Evolutionary conservation across 768 basidiomycete genomes (phyloP).

Genomic region (Termitomyces sp.): DNA sequence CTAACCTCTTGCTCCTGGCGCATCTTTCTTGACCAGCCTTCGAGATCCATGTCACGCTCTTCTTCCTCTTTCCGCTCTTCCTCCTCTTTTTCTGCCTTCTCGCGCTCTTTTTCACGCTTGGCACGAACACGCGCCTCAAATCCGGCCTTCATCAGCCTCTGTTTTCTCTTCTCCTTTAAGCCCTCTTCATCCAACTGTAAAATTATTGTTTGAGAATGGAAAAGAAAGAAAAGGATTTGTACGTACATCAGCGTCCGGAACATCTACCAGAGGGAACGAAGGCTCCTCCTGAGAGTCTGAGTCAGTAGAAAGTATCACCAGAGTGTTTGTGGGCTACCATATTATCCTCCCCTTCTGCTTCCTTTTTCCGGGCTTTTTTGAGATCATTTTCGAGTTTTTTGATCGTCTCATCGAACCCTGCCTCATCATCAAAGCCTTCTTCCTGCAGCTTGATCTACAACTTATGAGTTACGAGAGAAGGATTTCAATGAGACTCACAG

Average conservation of each 20-base stretch:
- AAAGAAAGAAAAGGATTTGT: neutral
- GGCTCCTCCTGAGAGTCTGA: constrained; percentile 62
- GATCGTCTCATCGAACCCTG: constrained; percentile 73
- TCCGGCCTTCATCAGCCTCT: constrained; percentile 89
- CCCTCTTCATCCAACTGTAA: constrained; percentile 81
- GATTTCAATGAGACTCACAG: constrained; percentile 32
- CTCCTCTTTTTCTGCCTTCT: constrained; percentile 67
- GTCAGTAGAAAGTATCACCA: neutral
- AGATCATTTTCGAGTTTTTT: constrained; percentile 83
- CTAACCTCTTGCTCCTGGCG: constrained; percentile 78
- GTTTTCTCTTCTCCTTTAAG: constrained; percentile 92
- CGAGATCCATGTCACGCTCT: constrained; percentile 68
- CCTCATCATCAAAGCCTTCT: constrained; percentile 78
- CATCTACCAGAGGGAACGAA: constrained; percentile 86
- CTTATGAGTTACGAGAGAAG: constrained; percentile 1
- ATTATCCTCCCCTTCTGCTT: constrained; percentile 68
- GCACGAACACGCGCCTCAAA: constrained; percentile 87
- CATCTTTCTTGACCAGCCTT: constrained; percentile 71
- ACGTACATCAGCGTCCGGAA: constrained; percentile 82
- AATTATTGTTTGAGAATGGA: neutral
- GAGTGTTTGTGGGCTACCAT: constrained; percentile 30
- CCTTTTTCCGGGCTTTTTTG: constrained; percentile 78
- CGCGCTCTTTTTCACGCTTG: constrained; percentile 84
- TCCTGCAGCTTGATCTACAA: constrained; percentile 53
- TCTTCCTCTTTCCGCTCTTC: constrained; percentile 76